phyloP scores from a whole-genome alignment of 1,284 basidiomycete species.

The Meripilus lineatus region DNA sequence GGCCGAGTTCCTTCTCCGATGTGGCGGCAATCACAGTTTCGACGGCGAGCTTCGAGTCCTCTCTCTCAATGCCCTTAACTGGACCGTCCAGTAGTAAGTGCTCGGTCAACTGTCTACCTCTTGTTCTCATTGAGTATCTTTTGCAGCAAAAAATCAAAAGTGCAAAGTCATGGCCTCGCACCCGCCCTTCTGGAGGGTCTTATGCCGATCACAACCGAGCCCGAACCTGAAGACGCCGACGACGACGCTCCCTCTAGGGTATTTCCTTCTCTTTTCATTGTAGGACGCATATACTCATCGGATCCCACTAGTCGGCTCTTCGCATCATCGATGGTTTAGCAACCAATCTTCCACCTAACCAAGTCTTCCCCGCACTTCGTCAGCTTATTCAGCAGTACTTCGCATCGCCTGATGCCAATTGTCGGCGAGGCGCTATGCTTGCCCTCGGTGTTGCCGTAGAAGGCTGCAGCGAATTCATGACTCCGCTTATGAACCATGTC shows the following conservation, averaged over 20 bases:
- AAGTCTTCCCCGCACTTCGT: slow-evolving; percentile 95
- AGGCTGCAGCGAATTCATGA: slow-evolving; percentile 98
- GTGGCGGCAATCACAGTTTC: slow-evolving; percentile 77
- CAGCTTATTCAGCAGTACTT: slow-evolving; percentile 81
- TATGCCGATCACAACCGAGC: slow-evolving; percentile 92
- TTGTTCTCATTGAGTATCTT: slow-evolving; percentile 5
- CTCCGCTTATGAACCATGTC: slow-evolving; percentile 86
- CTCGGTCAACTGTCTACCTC: slow-evolving; percentile 12
- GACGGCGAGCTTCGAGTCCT: slow-evolving; percentile 86
- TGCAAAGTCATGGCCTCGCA: slow-evolving; percentile 85
- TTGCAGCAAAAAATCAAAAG: slow-evolving; percentile 92
- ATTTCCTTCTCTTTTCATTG: slow-evolving; percentile 25
- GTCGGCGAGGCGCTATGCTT: slow-evolving; percentile 92
- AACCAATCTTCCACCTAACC: slow-evolving; percentile 89
- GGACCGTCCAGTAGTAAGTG: slow-evolving; percentile 88
- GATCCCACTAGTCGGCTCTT: slow-evolving; percentile 77
- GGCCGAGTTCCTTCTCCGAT: slow-evolving; percentile 84
- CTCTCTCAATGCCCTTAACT: slow-evolving; percentile 91
- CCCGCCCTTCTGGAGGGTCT: slow-evolving; percentile 87
- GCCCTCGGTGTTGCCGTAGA: slow-evolving; percentile 96
- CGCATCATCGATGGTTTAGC: slow-evolving; percentile 94
- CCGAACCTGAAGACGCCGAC: slow-evolving; percentile 84
- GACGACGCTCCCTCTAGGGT: slow-evolving; percentile 90
- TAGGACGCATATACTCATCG: slow-evolving; percentile 10
- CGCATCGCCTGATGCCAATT: slow-evolving; percentile 69